phyloP scores from a whole-genome alignment of 116 monocot species.

The Cymodocea nodosa region DNA sequence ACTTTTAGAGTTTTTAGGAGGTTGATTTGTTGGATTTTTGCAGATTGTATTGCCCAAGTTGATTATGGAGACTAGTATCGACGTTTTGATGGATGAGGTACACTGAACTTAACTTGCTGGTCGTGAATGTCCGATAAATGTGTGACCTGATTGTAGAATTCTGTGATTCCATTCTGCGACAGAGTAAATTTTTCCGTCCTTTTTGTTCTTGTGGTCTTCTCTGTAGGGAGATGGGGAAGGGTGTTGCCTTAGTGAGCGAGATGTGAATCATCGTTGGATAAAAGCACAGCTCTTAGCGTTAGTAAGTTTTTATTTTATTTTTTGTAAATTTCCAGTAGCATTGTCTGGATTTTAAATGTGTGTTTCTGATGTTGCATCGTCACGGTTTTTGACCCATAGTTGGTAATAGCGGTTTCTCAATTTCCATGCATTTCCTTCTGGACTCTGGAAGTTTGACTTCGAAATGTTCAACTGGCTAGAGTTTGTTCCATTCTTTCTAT shows the following conservation, averaged over 20 bases:
- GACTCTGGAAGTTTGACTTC: no score
- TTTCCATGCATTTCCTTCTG: no score
- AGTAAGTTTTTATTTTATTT: conserved; percentile 14
- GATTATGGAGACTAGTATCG: conserved; percentile 38
- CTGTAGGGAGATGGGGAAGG: conserved; percentile 26
- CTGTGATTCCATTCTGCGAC: neutral
- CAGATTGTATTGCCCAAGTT: conserved; percentile 30
- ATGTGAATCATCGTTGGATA: conserved; percentile 30
- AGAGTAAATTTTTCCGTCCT: no score
- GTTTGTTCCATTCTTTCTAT: no score
- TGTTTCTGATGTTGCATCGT: no score
- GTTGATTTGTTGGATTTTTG: neutral
- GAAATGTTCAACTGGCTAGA: no score
- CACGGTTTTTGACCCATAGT: no score
- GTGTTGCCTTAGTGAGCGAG: neutral
- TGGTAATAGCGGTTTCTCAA: no score
- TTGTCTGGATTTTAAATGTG: no score
- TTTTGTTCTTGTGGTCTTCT: no score
- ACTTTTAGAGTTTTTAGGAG: neutral
- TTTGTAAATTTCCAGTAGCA: no score
- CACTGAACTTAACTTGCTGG: neutral
- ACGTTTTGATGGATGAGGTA: conserved; percentile 69
- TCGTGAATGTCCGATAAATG: neutral
- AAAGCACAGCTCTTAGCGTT: conserved; percentile 41
- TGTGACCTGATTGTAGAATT: neutral